Evolutionary conservation across 768 basidiomycete species (phyloP), one percentile per base, ranked within the genome.

Genomic region (Boletus speciosus): DNA sequence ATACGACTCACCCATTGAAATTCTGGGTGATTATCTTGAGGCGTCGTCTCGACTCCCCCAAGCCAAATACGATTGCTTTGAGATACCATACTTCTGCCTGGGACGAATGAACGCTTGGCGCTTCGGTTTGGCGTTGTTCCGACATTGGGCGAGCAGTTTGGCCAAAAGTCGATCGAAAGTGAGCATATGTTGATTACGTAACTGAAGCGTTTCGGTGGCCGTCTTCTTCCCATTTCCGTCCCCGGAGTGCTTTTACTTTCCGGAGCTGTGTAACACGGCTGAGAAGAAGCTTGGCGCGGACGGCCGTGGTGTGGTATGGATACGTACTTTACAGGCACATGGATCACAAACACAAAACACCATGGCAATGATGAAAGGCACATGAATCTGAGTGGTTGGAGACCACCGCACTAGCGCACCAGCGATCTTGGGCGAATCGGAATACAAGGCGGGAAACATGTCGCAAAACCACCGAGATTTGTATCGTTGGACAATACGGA

Each of bases 21-120:
- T 90, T 90, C 70, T 92, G 89, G 0, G 88, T 90, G 48, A 92
- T 84, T 54, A 91, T 84, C 65, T 84, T 84, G 59, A 79, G 64
- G 3, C 62, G 66, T 40, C 72, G 67, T 59, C 59, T 57, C 36
- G 55, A 16, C 25, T 65, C 58, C 15, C 68, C 58, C 3, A 69
- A 62, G 29, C 71, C 74, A 61, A 86, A 93, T 4, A 62, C 52
- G 44, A 90, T 81, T 27, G 77, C 67, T 68, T 91, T 92, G 67
- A 92, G 81, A 66, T 85, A 81, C 90, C 90, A 93, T 16, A 90
- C 82, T 41, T 90, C 86, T 1, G 64, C 72, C 15, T 59, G 60
- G 14, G 72, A 67, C 6, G 67, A 56, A 29, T 60, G 62, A 8
- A 69, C 42, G 46, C 56, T 66, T 14, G 45, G 37, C 0, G 44